Base-by-base conservation (phyloP, 2,329 filamentous ascomycete species). In the Calonectria fujianensis region DNA sequence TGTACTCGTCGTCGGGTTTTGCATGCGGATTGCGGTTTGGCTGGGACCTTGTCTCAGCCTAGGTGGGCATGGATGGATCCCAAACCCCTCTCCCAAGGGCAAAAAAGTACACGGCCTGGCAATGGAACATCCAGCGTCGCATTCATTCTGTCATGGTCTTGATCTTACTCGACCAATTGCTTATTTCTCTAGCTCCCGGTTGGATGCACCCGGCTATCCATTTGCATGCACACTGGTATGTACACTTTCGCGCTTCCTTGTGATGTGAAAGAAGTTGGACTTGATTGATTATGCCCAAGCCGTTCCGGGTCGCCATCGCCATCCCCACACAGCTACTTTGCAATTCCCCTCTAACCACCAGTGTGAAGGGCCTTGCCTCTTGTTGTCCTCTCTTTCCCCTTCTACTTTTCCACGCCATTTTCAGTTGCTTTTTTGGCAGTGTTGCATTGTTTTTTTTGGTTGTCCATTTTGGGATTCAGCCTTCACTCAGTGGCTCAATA, bases 21-120 rank as follows among this genome's bases (percentile, higher is more conserved):
- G 50, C 41, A 66, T 63, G n/a, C 27, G 66, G 59, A 59, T 59
- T 59, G 50, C 50, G 66, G 52, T 59, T 70, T 64, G 54, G 35
- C 66, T 45, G 50, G 66, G 71, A 37, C 57, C 54, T 45, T 65
- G 67, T 74, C 72, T 67, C 45, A 66, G 72, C 51, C 41, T 69
- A 29, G 54, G 57, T 35, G 70, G 41, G 41, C 51, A 35, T 59
- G 32, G 48, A 32, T 51, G 61, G 51, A 67, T 59, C 41, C 51
- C 50, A 50, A 51, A 67, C 35, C 45, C 27, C 57, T 61, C n/a
- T 45, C 24, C 37, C 27, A 63, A 63, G 57, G 29, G 31, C 39
- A 63, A 61, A 61, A 54, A 32, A 51, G 32, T 61, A 48, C 59
- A 48, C 51, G 67, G 31, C 45, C 63, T 52, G 32, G 67, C 65